A percentile compares a stretch with the other conserved stretches of the same genome.
phyloP scores from a whole-genome alignment of 2,329 filamentous ascomycete species.

The Cytospora schulzeri region DNA sequence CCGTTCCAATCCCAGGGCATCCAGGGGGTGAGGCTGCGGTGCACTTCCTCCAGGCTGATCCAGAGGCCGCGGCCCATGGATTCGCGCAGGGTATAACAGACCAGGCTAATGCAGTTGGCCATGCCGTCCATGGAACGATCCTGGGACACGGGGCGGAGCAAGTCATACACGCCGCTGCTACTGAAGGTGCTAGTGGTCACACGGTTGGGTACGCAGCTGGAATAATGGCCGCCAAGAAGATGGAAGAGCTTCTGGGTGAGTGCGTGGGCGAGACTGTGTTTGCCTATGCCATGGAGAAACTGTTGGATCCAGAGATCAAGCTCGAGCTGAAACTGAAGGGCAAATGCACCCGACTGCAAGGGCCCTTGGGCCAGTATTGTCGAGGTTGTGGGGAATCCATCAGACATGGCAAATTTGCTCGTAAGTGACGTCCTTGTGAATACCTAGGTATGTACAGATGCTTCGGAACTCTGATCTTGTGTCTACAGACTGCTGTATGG shows the following conservation, averaged over 20 bases:
- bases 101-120: slow-evolving; percentile 22
- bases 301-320: slow-evolving; percentile 26
- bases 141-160: slow-evolving; percentile 22
- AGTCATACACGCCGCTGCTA: not conserved
- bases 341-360: slow-evolving; percentile 23
- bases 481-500: slow-evolving; percentile 22
- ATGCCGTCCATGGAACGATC: slow-evolving; percentile 17
- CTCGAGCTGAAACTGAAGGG: slow-evolving; percentile 22
- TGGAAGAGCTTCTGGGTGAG: slow-evolving; percentile 26
- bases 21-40: slow-evolving; percentile 12
- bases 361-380: slow-evolving; percentile 23
- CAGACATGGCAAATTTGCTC: slow-evolving; percentile 22
- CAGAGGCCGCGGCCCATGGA: slow-evolving; percentile 21
- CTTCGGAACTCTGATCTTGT: not conserved
- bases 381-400: slow-evolving; percentile 22
- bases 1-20: slow-evolving; percentile 13
- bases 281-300: slow-evolving; percentile 25
- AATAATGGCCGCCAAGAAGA: slow-evolving; percentile 25
- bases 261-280: slow-evolving; percentile 25
- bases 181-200: slow-evolving; percentile 19
- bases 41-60: slow-evolving; percentile 15
- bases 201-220: slow-evolving; percentile 24
- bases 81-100: slow-evolving; percentile 24
- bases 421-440: slow-evolving; percentile 5
- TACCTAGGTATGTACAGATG: no score